Evolutionary conservation across 2,329 filamentous ascomycete genomes (phyloP), one percentile per base, ranked within the genome.

Genomic region (Hypoxylon rubiginosum): DNA sequence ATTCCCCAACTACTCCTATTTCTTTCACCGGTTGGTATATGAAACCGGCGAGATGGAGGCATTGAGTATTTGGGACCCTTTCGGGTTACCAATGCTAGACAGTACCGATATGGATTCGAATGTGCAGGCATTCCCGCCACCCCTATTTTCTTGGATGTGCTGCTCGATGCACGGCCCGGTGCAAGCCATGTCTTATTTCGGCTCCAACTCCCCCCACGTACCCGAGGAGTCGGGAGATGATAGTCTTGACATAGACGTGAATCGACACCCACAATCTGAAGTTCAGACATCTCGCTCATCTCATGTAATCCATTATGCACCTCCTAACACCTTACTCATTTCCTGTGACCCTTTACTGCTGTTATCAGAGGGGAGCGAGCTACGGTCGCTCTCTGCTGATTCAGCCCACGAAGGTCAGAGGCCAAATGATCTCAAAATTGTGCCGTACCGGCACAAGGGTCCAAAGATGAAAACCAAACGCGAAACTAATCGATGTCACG

Each of bases 361-460:
- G 15, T 41, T 15, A 17, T 10, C 39, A 19, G 39, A 19, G n/a
- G 39, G 17, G 39, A 17, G 10, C 17, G 39, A 15, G 17, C 15
- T 41, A 15, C 39, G 8, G 39, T 7, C 5, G 15, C 13, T 15
- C 39, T 4, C 17, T 41, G 39, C 39, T 41, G 39, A 41, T 19
- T 19, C 39, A 41, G 39, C 15, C 11, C 10, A 7, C 4, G 6
- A 39, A 39, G 36, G 11, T 39, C 36, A 10, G 11, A 39, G 3
- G 4, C 53, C 30, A n/a, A n/a, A n/a, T 8, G 30, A 53, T 21
- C 54, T 63, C 32, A 53, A 46, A 6, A 43, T 63, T 48, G 61
- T 63, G 24, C 46, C 61, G 15, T 63, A 63, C 55, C n/a, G n/a
- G n/a, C n/a, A n/a, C n/a, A 63, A 45, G 41, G 55, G 11, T 43